Base-by-base conservation (phyloP, 106 monocot species). In the Vanilla planifolia region DNA sequence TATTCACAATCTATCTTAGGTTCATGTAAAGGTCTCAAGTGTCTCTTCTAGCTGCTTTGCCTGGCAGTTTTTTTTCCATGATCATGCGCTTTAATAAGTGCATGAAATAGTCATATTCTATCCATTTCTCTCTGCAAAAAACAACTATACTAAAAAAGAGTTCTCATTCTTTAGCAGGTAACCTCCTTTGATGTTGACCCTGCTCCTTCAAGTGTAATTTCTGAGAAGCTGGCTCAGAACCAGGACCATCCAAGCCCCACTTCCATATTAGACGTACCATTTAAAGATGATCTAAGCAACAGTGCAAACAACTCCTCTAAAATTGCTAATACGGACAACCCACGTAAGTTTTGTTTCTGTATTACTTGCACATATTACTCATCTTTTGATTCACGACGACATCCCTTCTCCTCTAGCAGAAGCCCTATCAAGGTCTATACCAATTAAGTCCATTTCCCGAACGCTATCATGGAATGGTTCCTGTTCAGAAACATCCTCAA, bases 381-480 rank as follows among this genome's bases (percentile, higher is more conserved):
- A 17, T 50, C 26, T 20, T 27, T 17, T 16, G 0, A 42, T 6
- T 50, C 16, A 26, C 15, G 17, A 26, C 7, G 10, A 43, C 17
- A 7, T 19, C 21, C 22, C 20, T n/a, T 40, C 43, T 33, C 55
- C 67, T 1, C 39, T n/a, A 62, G 30, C 77, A 77, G 77, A 77
- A 67, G 61, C 71, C 8, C 29, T 77, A 11, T 73, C 73, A 8
- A 68, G 78, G 32, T 88, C 92, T 60, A 48, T 78, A 37, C 80
- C 80, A 42, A 88, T 92, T 16, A 88, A 70, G 42, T 84, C 84
- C 13, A 45, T 92, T 59, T 68, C 78, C 10, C 80, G 92, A 5
- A 78, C 87, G 2, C 48, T 84, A 47, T 67, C 73, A 21, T 71
- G 76, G 67, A 75, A 73, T 41, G 48, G 43, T 43, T 29, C 68